Percentiles rank a stretch among this genome's conserved stretches.
phyloP scores from a whole-genome alignment of 2,329 filamentous ascomycete genomes.

The Phaeosphaeriaceae sp. region DNA sequence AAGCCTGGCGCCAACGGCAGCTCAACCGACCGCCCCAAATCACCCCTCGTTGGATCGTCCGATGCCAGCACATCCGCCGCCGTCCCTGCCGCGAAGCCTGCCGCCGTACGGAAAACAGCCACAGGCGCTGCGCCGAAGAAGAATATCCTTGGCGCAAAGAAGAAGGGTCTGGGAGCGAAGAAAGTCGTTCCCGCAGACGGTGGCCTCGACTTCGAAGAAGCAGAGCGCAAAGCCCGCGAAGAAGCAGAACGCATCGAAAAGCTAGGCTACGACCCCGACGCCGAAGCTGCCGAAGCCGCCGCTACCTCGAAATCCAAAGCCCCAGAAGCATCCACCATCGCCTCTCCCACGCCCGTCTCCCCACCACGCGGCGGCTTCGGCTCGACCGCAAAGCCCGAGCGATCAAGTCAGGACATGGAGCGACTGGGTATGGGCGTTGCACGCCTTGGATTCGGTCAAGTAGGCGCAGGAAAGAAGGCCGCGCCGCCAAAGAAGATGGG shows the following conservation, averaged over 20 bases:
- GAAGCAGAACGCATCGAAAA: slow-evolving; percentile 96
- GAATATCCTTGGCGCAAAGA: slow-evolving; percentile 84
- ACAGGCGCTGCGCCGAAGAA: slow-evolving; percentile 73
- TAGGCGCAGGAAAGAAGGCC: slow-evolving; percentile 64
- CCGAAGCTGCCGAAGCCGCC: slow-evolving; percentile 63
- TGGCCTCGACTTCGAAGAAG: slow-evolving; percentile 88
- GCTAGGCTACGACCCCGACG: slow-evolving; percentile 92
- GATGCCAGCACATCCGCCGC: slow-evolving; percentile 61
- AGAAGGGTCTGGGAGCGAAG: slow-evolving; percentile 65
- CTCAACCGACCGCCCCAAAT: slow-evolving; percentile 73
- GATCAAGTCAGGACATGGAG: slow-evolving; percentile 79
- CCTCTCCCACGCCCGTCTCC: slow-evolving; percentile 78
- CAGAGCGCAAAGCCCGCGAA: slow-evolving; percentile 95
- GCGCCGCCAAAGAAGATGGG: slow-evolving; percentile 76
- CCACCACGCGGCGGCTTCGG: slow-evolving; percentile 69
- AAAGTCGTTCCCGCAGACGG: slow-evolving; percentile 77
- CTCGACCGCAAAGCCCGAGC: slow-evolving; percentile 60
- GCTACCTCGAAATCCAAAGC: slow-evolving; percentile 49
- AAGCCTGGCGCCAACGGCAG: slow-evolving; percentile 72
- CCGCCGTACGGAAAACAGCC: slow-evolving; percentile 78
- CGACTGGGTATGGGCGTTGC: slow-evolving; percentile 87
- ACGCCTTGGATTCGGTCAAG: slow-evolving; percentile 86
- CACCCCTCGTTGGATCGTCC: slow-evolving; percentile 67
- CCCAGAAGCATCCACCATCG: slow-evolving; percentile 64
- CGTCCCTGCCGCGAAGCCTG: slow-evolving; percentile 73